Evolutionary conservation across 2,329 filamentous ascomycete genomes (phyloP).

Genomic region (Ophiostoma pallidulum): DNA sequence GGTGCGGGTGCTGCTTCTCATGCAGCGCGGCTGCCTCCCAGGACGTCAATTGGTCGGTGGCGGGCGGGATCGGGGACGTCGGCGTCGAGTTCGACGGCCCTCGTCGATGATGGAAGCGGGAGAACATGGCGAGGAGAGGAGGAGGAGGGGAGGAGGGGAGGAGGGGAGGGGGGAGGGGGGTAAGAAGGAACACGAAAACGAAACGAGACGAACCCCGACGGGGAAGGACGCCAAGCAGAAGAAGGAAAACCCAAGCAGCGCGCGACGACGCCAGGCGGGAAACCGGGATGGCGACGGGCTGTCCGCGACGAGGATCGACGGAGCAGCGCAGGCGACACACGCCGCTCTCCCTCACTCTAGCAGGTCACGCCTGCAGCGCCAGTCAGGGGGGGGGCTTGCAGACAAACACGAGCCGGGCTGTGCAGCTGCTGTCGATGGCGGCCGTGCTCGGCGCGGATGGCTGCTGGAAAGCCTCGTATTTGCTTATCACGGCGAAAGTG

Average conservation of each 20-base stretch:
- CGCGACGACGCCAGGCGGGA: too few relatives aligned
- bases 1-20: conserved; percentile 26
- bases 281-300: too few relatives aligned
- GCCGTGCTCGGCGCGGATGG: neutral
- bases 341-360: neutral
- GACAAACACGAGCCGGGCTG: conserved; percentile 7
- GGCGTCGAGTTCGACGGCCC: conserved; percentile 47
- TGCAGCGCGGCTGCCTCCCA: conserved; percentile 32
- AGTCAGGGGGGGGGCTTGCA: neutral
- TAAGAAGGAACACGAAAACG: neutral
- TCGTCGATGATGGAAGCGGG: conserved; percentile 51
- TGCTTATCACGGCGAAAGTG: neutral
- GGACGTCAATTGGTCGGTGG: conserved; percentile 31
- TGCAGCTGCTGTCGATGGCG: neutral
- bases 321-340: neutral
- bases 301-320: too few relatives aligned
- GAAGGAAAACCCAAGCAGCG: too few relatives aligned
- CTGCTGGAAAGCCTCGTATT: neutral
- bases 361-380: neutral
- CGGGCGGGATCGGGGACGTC: conserved; percentile 36
- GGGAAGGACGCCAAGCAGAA: conserved; percentile 4
- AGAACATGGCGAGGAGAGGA: conserved; percentile 19
- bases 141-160: neutral
- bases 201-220: neutral
- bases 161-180: neutral